Base-by-base conservation (phyloP, 192 early-diverging fungal species). In the Mortierella hygrophila region DNA sequence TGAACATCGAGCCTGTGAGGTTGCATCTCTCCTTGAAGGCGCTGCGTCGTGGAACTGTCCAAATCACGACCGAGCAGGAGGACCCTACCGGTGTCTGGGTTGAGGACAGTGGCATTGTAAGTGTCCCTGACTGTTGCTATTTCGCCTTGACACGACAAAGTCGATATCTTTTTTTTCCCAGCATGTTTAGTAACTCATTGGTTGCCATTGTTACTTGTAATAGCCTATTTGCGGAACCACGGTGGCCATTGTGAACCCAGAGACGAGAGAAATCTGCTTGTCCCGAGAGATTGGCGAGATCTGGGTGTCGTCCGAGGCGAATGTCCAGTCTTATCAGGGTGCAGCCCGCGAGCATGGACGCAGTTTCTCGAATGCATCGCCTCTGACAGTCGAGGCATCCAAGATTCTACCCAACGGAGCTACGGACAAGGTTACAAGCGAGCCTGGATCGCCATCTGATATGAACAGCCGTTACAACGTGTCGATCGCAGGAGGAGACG, bases 201-300 rank as follows among this genome's bases (percentile, higher is more conserved):
- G 23, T 47, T 15, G 11, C 35, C 35, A 57, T 77, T n/a, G 8
- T 69, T 69, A 11, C 23, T 52, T 73, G 20, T 20, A 52, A 16
- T 78, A 86, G 84, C 84, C 84, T 37, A 77, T 86, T n/a, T 86
- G 84, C 26, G 84, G 84, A 52, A 96, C 97, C 0, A 94, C 95
- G 88, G 91, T 96, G 40, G 97, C 95, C 37, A 97, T 97, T 72
- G 94, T 97, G 41, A 92, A 97, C 70, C 95, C 96, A 1, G 90
- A 91, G 72, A 96, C 96, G 18, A 90, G 91, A 15, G 89, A 82
- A n/a, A 88, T 96, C 11, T 93, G 95, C 78, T 85, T 92, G 9
- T 91, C 91, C 6, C 93, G 95, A 52, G 90, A 92, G 65, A 89
- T 97, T 72, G 97, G 97, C 60, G 97, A 97, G 89, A 96, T 97